These are phyloP conservation scores for Xanthoconium stramineum DNA, from an alignment of 768 basidiomycete species.

Conservation along the genomic window DNA sequence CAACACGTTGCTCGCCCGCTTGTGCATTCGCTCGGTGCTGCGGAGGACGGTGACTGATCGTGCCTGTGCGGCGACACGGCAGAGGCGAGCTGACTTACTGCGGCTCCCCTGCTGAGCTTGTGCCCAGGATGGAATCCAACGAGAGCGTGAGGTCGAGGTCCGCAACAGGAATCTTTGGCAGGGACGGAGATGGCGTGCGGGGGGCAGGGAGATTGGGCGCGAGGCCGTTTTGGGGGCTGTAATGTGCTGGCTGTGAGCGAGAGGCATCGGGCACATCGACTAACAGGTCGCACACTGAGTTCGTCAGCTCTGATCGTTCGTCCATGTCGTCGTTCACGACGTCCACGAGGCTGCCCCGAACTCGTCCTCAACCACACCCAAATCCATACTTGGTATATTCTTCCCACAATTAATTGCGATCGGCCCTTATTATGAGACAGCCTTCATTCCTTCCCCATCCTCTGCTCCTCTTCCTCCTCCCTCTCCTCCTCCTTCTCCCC, in stretches of 20 bases:
- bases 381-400: conserved; percentile 3
- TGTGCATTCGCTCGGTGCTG: conserved; percentile 45
- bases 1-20: conserved; percentile 74
- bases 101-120: conserved; percentile 19
- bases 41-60: conserved; percentile 31
- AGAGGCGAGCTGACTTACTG: conserved; percentile 45
- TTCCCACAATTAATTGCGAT: conserved; percentile 31
- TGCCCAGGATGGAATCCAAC: conserved; percentile 41
- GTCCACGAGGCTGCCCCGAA: conserved; percentile 20
- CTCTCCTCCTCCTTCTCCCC: neutral
- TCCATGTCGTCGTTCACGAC: conserved; percentile 29
- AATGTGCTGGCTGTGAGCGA: conserved; percentile 20
- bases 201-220: conserved; percentile 12
- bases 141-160: conserved; percentile 45
- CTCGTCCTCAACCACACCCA: neutral
- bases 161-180: conserved; percentile 52
- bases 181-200: conserved; percentile 33
- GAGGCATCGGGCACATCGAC: neutral
- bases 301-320: conserved; percentile 16
- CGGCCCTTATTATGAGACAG: conserved; percentile 31
- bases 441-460: conserved; percentile 20
- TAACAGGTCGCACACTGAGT: conserved; percentile 22
- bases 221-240: conserved; percentile 22
- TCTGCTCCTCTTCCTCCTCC: conserved; percentile 1
- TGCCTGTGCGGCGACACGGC: conserved; percentile 21